These are phyloP conservation scores for Aspergillus sp. DNA, from an alignment of 2,329 filamentous ascomycete genomes.

Conservation along the genomic window DNA sequence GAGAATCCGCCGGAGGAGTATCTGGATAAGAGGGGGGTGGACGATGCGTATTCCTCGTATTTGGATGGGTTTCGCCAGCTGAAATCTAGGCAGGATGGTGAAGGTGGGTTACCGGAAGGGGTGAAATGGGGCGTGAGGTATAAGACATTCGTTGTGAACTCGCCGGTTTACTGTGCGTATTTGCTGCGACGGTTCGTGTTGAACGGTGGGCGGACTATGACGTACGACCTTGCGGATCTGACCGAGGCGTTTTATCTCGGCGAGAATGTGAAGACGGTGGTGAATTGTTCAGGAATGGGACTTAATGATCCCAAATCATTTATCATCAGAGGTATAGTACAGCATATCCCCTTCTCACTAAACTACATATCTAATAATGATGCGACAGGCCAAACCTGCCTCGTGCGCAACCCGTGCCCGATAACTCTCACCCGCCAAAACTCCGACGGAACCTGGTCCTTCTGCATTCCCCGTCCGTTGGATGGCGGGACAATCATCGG, in stretches of 20 bases:
- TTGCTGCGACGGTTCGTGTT: slow-evolving; percentile 36
- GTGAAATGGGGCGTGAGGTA: slow-evolving; percentile 39
- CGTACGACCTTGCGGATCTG: slow-evolving; percentile 21
- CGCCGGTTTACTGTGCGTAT: slow-evolving; percentile 38
- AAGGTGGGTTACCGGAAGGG: slow-evolving; percentile 23
- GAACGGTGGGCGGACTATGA: slow-evolving; percentile 28
- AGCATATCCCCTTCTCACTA: too few species aligned
- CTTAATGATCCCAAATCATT: slow-evolving; percentile 38
- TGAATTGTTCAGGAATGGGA: slow-evolving; percentile 42
- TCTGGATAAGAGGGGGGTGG: slow-evolving; percentile 19
- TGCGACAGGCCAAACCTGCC: slow-evolving; percentile 38
- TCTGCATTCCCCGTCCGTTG: slow-evolving; percentile 56
- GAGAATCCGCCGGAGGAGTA: slow-evolving; percentile 33
- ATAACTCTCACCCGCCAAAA: slow-evolving; percentile 55
- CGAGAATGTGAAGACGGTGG: slow-evolving; percentile 29
- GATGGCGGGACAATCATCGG: slow-evolving; percentile 60
- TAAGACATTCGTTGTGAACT: slow-evolving; percentile 37
- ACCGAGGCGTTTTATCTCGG: slow-evolving; percentile 35
- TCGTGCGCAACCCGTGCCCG: slow-evolving; percentile 40
- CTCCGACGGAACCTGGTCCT: slow-evolving; percentile 56
- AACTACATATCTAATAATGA: too few species aligned
- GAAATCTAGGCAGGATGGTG: not conserved
- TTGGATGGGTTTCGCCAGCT: slow-evolving; percentile 32
- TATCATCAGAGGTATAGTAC: slow-evolving; percentile 23
- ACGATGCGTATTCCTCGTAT: slow-evolving; percentile 22